These are phyloP conservation scores for Suillus spraguei DNA, from an alignment of 768 basidiomycete species.

Conservation along the genomic window DNA sequence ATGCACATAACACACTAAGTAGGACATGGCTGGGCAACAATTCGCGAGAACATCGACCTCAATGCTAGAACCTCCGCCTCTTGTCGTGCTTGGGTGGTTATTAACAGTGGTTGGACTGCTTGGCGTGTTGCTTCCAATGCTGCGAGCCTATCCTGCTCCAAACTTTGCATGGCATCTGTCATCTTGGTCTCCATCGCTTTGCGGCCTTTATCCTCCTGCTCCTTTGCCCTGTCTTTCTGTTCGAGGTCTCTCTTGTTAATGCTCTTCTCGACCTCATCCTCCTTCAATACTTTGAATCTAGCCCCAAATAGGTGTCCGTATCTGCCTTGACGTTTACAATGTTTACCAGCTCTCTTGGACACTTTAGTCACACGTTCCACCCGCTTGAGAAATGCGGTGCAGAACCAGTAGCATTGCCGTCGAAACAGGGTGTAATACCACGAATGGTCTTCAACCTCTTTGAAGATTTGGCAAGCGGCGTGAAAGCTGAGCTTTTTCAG, in stretches of 20 bases:
- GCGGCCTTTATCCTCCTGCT: constrained; percentile 2
- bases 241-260: not conserved
- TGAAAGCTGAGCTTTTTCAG: constrained; percentile 8
- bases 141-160: constrained; percentile 1
- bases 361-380: not conserved
- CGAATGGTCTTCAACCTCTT: constrained; percentile 1
- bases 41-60: not conserved
- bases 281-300: not conserved
- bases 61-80: not conserved
- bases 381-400: constrained; percentile 6
- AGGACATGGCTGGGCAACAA: not conserved
- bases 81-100: not conserved
- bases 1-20: not conserved
- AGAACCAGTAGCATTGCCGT: constrained; percentile 15
- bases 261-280: not conserved
- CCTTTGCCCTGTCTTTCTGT: not conserved
- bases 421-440: constrained; percentile 10
- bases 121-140: constrained; percentile 4
- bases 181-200: constrained; percentile 2
- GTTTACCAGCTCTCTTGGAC: not conserved
- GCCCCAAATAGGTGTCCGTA: not conserved
- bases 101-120: constrained; percentile 3
- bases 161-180: not conserved
- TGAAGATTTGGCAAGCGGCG: constrained; percentile 5
- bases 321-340: constrained; percentile 4